Conservation (phyloP, 2,329 filamentous ascomycete genomes). For the Zelopaecilomyces penicillatus region DNA sequence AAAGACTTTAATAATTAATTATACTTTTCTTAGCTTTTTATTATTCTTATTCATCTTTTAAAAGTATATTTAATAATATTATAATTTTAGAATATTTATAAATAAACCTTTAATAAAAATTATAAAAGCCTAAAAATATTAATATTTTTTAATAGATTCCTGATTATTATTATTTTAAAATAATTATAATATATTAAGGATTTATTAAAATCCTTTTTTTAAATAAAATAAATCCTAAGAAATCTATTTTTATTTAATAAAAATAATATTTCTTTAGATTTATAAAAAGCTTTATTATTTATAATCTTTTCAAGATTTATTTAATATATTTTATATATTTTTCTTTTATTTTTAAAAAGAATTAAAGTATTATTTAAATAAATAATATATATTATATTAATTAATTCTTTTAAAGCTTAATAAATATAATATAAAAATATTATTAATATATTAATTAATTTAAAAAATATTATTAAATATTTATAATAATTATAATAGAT, state of each 20-base stretch:
- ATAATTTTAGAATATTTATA: too few species aligned
- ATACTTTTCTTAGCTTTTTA: not conserved
- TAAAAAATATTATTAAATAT: slow-evolving; percentile 1
- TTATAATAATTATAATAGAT: not conserved
- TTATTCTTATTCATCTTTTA: too few species aligned
- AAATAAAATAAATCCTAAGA: too few species aligned
- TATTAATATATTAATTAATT: not conserved
- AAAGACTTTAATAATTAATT: not conserved
- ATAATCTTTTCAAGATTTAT: not conserved
- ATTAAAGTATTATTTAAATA: not conserved
- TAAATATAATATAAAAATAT: slow-evolving; percentile 5
- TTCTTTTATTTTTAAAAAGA: not conserved
- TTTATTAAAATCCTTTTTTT: too few species aligned
- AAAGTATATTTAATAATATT: too few species aligned
- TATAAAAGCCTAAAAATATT: too few species aligned
- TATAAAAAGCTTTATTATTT: not conserved
- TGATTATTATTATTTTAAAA: too few species aligned
- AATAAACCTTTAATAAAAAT: too few species aligned
- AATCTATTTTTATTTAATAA: too few species aligned
- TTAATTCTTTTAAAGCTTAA: slow-evolving; percentile 4
- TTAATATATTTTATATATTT: not conserved
- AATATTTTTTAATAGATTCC: too few species aligned
- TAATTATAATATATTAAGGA: too few species aligned
- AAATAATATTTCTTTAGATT: not conserved
- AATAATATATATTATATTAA: not conserved